These are phyloP conservation scores for Candida stauntonica DNA, from an alignment of 805 yeast species.

Conservation along the genomic window DNA sequence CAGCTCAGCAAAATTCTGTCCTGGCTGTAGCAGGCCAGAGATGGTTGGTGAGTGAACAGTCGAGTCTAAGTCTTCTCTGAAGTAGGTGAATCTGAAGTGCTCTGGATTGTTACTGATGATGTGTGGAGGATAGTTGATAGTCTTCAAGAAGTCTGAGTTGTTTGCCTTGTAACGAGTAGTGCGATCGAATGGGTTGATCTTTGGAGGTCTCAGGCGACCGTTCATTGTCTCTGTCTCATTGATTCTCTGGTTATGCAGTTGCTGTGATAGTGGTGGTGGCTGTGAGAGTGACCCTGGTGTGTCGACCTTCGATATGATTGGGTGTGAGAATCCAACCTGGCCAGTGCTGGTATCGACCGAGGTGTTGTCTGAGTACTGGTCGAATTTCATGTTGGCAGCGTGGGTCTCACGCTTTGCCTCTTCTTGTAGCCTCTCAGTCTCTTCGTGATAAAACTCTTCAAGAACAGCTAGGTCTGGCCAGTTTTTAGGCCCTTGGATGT, in stretches of 20 bases:
- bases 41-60: conserved; percentile 88
- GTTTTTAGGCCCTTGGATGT: conserved; percentile 26
- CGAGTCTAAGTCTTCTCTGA: conserved; percentile 83
- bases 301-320: conserved; percentile 40
- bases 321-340: conserved; percentile 37
- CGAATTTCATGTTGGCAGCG: conserved; percentile 34
- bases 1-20: conserved; percentile 55
- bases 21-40: conserved; percentile 69
- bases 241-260: conserved; percentile 37
- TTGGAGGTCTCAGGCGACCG: conserved; percentile 73
- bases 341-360: conserved; percentile 22
- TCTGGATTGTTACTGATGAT: conserved; percentile 43
- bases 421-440: conserved; percentile 43
- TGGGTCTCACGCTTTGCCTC: conserved; percentile 37
- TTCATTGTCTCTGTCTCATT: conserved; percentile 52
- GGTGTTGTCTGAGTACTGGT: conserved; percentile 25
- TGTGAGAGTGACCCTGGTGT: conserved; percentile 3
- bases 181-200: conserved; percentile 67
- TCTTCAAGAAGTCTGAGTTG: conserved; percentile 22
- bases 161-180: conserved; percentile 22
- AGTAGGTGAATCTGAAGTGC: conserved; percentile 81
- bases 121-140: conserved; percentile 39
- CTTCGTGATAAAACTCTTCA: conserved; percentile 74
- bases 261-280: conserved; percentile 25
- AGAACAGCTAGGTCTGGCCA: conserved; percentile 87